These are phyloP conservation scores for Phoma herbarum DNA, from an alignment of 2,329 filamentous ascomycete genomes.

Conservation along the genomic window DNA sequence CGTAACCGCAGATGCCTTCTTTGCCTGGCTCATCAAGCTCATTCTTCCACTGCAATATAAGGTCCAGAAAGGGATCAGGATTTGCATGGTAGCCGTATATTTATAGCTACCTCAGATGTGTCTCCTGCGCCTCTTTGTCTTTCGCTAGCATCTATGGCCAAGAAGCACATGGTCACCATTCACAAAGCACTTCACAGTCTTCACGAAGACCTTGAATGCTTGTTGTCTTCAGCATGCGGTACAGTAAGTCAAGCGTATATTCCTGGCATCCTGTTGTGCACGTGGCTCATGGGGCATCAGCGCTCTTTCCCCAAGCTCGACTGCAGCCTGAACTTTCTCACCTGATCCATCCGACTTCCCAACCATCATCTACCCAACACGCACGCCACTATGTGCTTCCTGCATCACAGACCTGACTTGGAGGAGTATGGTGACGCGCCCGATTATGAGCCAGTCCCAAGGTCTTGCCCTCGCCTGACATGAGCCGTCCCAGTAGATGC, in stretches of 20 bases:
- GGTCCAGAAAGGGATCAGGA: no score
- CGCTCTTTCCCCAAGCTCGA: not conserved
- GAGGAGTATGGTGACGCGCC: not conserved
- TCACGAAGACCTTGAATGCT: not conserved
- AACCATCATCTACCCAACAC: not conserved
- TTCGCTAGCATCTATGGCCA: not conserved
- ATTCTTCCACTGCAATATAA: not conserved
- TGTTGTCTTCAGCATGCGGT: not conserved
- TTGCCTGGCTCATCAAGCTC: not conserved
- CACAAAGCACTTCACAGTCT: not conserved
- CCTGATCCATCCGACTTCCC: not conserved
- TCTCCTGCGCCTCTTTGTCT: not conserved
- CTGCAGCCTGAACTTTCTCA: not conserved
- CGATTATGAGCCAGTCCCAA: not conserved
- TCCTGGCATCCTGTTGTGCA: not conserved
- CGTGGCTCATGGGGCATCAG: not conserved
- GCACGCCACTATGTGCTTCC: conserved; percentile 6
- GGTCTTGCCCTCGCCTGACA: not conserved
- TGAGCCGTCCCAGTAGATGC: conserved; percentile 19
- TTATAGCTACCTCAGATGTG: not conserved
- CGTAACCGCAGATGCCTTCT: not conserved
- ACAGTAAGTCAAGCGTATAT: not conserved
- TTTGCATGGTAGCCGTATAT: not conserved
- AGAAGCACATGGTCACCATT: not conserved
- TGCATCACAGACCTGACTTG: not conserved